These are phyloP conservation scores for Aspergillus aculeatus DNA, from an alignment of 2,329 filamentous ascomycete species.

Conservation along the genomic window DNA sequence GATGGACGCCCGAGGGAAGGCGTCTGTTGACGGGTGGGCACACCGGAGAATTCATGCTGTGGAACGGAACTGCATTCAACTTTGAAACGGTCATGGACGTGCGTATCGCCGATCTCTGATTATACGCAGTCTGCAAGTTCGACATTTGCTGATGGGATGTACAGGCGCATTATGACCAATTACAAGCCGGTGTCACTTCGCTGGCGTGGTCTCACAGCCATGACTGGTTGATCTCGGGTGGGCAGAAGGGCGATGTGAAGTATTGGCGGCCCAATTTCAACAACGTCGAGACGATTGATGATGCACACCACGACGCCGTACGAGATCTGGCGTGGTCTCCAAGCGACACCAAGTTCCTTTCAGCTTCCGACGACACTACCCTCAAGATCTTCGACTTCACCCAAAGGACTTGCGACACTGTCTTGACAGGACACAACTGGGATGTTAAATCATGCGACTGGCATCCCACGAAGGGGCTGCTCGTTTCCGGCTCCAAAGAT, in stretches of 20 bases:
- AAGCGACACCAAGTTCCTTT: conserved; percentile 93
- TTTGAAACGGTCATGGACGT: conserved; percentile 98
- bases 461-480: conserved; percentile 90
- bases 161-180: conserved; percentile 69
- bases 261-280: conserved; percentile 99
- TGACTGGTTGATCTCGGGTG: conserved; percentile 94
- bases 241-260: conserved; percentile 93
- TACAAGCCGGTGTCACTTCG: conserved; percentile 46
- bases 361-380: conserved; percentile 87
- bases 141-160: conserved; percentile 14
- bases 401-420: conserved; percentile 75
- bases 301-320: conserved; percentile 86
- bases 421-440: conserved; percentile 92
- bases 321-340: conserved; percentile 90
- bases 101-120: conserved; percentile 19
- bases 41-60: conserved; percentile 95
- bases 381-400: conserved; percentile 97
- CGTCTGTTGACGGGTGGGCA: conserved; percentile 88
- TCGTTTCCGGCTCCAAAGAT: conserved; percentile 96
- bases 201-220: conserved; percentile 82
- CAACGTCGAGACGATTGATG: conserved; percentile 85
- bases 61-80: conserved; percentile 99
- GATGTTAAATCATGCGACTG: conserved; percentile 96
- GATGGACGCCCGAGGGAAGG: conserved; percentile 95
- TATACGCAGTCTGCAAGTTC: neutral